Conservation (phyloP, 108 stramenopile genomes). For the Seminavis robusta region DNA sequence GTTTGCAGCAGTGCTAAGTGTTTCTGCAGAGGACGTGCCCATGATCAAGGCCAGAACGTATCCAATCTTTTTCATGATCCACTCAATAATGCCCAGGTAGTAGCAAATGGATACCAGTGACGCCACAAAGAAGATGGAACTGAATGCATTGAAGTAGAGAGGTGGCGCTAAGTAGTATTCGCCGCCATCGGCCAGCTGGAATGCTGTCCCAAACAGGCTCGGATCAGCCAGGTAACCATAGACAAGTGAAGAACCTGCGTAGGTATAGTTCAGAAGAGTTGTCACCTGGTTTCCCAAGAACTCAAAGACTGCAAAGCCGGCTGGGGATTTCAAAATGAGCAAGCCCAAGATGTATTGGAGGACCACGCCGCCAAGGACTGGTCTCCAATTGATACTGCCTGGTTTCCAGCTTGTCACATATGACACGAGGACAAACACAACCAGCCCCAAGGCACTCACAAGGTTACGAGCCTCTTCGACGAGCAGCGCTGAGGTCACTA, state of each 20-base stretch:
- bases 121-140: conserved; percentile 13
- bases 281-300: conserved; percentile 1
- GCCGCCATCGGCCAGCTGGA: conserved; percentile 14
- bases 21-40: conserved; percentile 15
- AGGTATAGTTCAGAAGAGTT: conserved; percentile 3
- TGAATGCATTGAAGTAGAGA: conserved; percentile 11
- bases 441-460: conserved; percentile 8
- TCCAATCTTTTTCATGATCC: not conserved
- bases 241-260: conserved; percentile 13
- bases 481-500: conserved; percentile 1
- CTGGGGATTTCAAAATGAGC: conserved; percentile 10
- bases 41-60: conserved; percentile 8
- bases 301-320: conserved; percentile 10
- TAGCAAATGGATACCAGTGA: conserved; percentile 7
- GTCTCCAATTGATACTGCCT: conserved; percentile 2
- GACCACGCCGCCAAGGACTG: conserved; percentile 4
- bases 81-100: conserved; percentile 8
- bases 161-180: conserved; percentile 8
- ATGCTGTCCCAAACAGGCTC: conserved; percentile 2
- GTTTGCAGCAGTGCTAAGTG: conserved; percentile 11
- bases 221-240: conserved; percentile 15
- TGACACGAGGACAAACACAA: conserved; percentile 14
- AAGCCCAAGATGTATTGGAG: conserved; percentile 22
- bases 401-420: conserved; percentile 18
- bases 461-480: conserved; percentile 2